Base-by-base conservation (phyloP, 2,329 filamentous ascomycete genomes). In the Fusarium lyarnte region DNA sequence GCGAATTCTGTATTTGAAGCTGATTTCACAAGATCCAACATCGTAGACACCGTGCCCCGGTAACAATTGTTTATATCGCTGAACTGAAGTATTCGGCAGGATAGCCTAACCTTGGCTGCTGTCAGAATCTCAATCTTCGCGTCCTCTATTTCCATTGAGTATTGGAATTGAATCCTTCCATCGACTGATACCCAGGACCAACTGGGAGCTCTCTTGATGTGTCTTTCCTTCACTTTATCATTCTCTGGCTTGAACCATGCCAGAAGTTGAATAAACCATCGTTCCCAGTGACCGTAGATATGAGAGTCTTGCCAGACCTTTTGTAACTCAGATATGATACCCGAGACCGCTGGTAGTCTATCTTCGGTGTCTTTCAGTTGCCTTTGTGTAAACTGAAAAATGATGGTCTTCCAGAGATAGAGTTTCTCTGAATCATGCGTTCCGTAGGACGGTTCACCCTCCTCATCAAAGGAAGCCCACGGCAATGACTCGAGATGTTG, bases 181-280 rank as follows among this genome's bases (percentile, higher is more conserved):
- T 67, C 31, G 0, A 67, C 10, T 2, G 64, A 67, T 0, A 39
- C 53, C 64, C 64, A 67, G 0, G 64, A 67, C 64, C 64, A 67
- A 6, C 64, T 67, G 0, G 64, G 64, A 0, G 46, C 64, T 4
- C 64, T 14, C 0, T 23, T 8, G 0, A 46, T 2, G 3, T 42
- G 3, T 3, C 64, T 21, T 3, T 60, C 6, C 4, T 23, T 4
- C 3, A 19, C n/a, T 4, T 4, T 13, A 0, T 0, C 16, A 0
- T 14, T 21, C 0, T 42, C 3, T 9, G 41, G 46, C 3, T 53
- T 61, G 1, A 11, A 19, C 64, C 64, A 67, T 0, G 46, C 53
- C 0, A 67, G 16, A 1, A 67, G 36, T 1, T 67, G 45, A 2
- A 67, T 4, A 1, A 67, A 67, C 64, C 64, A 67, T 3, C 27